phyloP scores from a whole-genome alignment of 2,329 filamentous ascomycete species.

The Pestalotiopsis sp. region DNA sequence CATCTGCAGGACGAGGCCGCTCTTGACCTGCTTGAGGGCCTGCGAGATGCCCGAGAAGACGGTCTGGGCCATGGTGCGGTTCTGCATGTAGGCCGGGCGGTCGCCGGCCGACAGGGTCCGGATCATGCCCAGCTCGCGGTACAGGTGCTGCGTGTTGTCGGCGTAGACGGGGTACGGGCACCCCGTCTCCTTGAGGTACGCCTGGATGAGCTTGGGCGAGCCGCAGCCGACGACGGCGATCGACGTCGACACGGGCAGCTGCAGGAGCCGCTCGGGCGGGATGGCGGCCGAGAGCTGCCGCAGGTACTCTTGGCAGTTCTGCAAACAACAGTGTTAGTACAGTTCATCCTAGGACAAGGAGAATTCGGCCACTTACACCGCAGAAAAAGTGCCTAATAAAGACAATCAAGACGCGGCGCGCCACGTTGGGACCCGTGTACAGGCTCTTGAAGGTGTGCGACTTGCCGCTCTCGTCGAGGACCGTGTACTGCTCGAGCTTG shows the following conservation, averaged over 20 bases:
- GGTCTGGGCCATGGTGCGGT: slow-evolving; percentile 51
- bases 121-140: slow-evolving; percentile 69
- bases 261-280: slow-evolving; percentile 50
- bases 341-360: too few species aligned
- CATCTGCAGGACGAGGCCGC: slow-evolving; percentile 61
- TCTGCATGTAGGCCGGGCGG: slow-evolving; percentile 65
- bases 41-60: slow-evolving; percentile 59
- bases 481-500: slow-evolving; percentile 55
- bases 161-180: slow-evolving; percentile 77
- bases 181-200: slow-evolving; percentile 64
- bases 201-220: slow-evolving; percentile 66
- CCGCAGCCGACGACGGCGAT: slow-evolving; percentile 76
- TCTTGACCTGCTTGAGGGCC: slow-evolving; percentile 58
- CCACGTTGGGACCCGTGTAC: slow-evolving; percentile 56
- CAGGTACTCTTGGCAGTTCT: slow-evolving; percentile 77
- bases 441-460: slow-evolving; percentile 64
- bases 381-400: slow-evolving; percentile 84
- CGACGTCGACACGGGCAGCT: slow-evolving; percentile 58
- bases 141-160: slow-evolving; percentile 70
- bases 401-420: slow-evolving; percentile 65
- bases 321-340: too few species aligned
- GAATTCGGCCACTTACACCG: slow-evolving; percentile 60
- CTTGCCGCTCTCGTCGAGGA: slow-evolving; percentile 65
- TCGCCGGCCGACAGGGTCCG: slow-evolving; percentile 62
- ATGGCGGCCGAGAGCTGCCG: slow-evolving; percentile 63